Evolutionary conservation across 2,329 filamentous ascomycete genomes (phyloP).

Genomic region (Aspergillus persii): DNA sequence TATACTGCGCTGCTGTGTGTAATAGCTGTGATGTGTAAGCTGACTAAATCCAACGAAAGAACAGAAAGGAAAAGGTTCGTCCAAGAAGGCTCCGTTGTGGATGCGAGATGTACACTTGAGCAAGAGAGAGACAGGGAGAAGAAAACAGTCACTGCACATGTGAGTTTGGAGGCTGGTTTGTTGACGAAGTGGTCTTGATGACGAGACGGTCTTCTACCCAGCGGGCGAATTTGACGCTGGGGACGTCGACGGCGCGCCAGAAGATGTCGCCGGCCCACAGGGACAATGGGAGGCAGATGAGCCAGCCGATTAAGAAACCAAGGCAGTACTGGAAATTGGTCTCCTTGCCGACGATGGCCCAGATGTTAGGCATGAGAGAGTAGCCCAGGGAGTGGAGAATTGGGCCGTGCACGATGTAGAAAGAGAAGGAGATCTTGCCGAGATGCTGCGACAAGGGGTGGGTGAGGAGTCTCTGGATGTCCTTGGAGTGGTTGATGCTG

Average conservation of each 20-base stretch:
- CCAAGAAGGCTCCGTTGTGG: neutral
- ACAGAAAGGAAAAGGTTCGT: slow-evolving; percentile 5
- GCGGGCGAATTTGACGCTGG: slow-evolving; percentile 50
- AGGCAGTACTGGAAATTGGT: slow-evolving; percentile 39
- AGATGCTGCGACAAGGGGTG: slow-evolving; percentile 45
- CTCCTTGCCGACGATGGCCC: slow-evolving; percentile 40
- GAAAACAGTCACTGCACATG: slow-evolving; percentile 8
- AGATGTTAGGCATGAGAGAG: slow-evolving; percentile 43
- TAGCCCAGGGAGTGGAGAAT: slow-evolving; percentile 45
- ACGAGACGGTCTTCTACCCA: slow-evolving; percentile 46
- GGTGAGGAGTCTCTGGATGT: slow-evolving; percentile 43
- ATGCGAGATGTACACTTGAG: slow-evolving; percentile 1
- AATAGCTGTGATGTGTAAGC: too few species aligned
- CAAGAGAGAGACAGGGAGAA: neutral
- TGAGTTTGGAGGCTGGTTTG: slow-evolving; percentile 4
- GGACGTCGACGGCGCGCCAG: slow-evolving; percentile 56
- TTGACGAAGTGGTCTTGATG: slow-evolving; percentile 16
- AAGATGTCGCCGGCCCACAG: slow-evolving; percentile 60
- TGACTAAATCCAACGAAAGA: neutral
- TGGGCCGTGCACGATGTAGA: slow-evolving; percentile 49
- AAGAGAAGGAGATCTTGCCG: slow-evolving; percentile 48
- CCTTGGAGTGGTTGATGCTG: slow-evolving; percentile 40
- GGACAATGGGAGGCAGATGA: slow-evolving; percentile 39
- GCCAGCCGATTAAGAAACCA: slow-evolving; percentile 41
- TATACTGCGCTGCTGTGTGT: neutral